These are phyloP conservation scores for Calonectria henricotiae DNA, from an alignment of 2,329 filamentous ascomycete genomes.

Conservation along the genomic window DNA sequence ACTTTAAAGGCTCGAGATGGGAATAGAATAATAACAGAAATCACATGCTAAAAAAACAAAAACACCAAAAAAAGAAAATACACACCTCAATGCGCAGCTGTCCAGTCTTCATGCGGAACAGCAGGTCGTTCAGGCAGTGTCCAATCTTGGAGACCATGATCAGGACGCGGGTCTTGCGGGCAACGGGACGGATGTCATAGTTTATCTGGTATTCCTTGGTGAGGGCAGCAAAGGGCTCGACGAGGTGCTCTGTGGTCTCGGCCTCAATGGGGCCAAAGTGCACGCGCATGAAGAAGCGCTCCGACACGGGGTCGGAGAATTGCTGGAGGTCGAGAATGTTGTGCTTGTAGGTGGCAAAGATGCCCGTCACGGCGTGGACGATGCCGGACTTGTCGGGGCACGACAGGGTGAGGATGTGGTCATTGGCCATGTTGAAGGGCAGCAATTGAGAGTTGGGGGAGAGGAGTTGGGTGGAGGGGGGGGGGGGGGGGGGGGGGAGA, in stretches of 20 bases:
- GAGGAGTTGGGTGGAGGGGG: constrained; percentile 10
- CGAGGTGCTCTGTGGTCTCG: constrained; percentile 68
- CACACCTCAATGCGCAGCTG: constrained; percentile 79
- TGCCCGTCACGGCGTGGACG: constrained; percentile 86
- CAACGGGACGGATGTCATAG: constrained; percentile 79
- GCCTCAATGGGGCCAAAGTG: constrained; percentile 79
- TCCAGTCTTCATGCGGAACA: constrained; percentile 83
- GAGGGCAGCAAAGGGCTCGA: constrained; percentile 72
- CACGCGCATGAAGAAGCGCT: constrained; percentile 91
- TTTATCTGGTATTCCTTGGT: constrained; percentile 78
- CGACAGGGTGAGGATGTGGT: constrained; percentile 85
- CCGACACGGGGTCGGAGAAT: constrained; percentile 82
- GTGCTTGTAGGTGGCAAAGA: constrained; percentile 81
- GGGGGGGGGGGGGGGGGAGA: neutral
- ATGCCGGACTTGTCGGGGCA: constrained; percentile 90
- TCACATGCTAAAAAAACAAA: neutral
- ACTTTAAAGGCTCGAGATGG: neutral
- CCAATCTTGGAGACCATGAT: constrained; percentile 95
- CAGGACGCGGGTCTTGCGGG: constrained; percentile 81
- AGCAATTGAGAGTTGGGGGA: constrained; percentile 20
- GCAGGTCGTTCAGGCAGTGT: constrained; percentile 87
- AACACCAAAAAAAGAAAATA: neutral
- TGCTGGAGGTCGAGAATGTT: constrained; percentile 91
- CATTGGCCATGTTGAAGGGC: constrained; percentile 60
- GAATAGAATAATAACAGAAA: neutral